Percentiles rank a stretch among this genome's conserved stretches.
Evolutionary conservation across 1,139 yeast genomes (phyloP).

Genomic region (Blastobotrys indianensis): DNA sequence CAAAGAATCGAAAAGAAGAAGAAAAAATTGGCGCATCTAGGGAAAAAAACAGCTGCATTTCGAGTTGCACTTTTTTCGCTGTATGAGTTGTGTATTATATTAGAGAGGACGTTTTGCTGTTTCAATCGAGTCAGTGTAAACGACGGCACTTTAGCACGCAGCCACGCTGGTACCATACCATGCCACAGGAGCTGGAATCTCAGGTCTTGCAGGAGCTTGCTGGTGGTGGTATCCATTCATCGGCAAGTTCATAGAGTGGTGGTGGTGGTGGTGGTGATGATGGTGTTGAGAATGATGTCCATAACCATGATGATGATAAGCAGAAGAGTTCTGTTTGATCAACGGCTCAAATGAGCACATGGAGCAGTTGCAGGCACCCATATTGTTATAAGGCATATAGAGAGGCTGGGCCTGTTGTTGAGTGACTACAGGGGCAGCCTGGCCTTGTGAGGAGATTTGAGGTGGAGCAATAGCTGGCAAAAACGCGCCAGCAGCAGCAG

Average conservation of each 20-base stretch:
- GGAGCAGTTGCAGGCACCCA: slow-evolving; percentile 21
- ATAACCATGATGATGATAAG: slow-evolving; percentile 3
- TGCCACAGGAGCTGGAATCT: slow-evolving; percentile 1
- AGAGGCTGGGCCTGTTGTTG: slow-evolving; percentile 13
- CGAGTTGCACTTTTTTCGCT: too few species aligned
- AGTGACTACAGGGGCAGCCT: neutral
- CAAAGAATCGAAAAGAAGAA: too few species aligned
- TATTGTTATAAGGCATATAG: slow-evolving; percentile 19
- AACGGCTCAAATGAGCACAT: slow-evolving; percentile 19
- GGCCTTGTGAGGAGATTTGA: too few species aligned
- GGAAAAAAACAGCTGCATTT: too few species aligned
- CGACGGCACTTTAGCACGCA: slow-evolving; percentile 2
- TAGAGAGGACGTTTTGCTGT: too few species aligned
- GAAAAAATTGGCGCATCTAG: too few species aligned
- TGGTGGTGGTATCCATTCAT: neutral
- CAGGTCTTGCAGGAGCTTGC: neutral
- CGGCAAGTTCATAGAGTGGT: neutral
- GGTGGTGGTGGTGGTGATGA: neutral
- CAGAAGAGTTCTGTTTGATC: neutral
- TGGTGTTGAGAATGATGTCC: neutral
- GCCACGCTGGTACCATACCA: slow-evolving; percentile 11
- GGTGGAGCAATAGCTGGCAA: too few species aligned
- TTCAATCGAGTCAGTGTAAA: too few species aligned
- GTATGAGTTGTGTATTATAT: too few species aligned
- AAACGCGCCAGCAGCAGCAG: too few species aligned